Base-by-base conservation (phyloP, 306 rosid genomes). In the Mucuna pruriens region DNA sequence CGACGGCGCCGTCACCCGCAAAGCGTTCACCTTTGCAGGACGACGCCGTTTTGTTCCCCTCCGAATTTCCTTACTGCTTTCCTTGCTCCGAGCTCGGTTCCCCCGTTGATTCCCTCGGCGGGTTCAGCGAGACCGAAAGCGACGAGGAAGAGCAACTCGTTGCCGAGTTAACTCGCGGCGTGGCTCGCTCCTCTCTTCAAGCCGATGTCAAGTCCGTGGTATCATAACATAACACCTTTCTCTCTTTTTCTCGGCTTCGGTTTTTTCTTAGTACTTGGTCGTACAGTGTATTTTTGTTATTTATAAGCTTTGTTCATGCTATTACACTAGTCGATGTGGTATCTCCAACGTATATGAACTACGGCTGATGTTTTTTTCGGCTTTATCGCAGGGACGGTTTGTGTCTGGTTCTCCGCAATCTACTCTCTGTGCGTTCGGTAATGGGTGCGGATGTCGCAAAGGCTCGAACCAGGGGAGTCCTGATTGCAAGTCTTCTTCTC, bases 101-200 rank as follows among this genome's bases (percentile, higher is more conserved):
- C 2, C 92, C 95, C 4, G 87, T 79, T 1, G 85, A 85, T 1
- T 4, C 92, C 97, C 4, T 49, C 0, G 79, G 89, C 2, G 84
- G 87, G 57, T 91, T 93, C 7, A 90, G 94, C 61, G 97, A 93
- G 68, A 89, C 98, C 0, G 97, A 93, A 87, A 93, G 96, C 39
- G 95, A 89, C 15, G 97, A 84, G 64, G 98, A 93, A 1, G 99
- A 86, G 6, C 90, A 83, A 45, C 89, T 78, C 71, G 77, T 90
- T 0, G 88, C 94, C 9, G 97, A 90, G 5, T 83, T 95, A 36
- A 83, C 93, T 22, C 92, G 82, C 20, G 89, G 45, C 9, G 49
- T 91, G 71, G 85, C 90, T 45, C 89, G 71, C 26, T 88, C 96
- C 0, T 58, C 89, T 1, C 86, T 93, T 2, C 84, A 78, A 1